A percentile compares a stretch with the other conserved stretches of the same genome.
These are phyloP conservation scores for Phanerodontia chrysosporium DNA, from an alignment of 768 basidiomycete species.

Conservation along the genomic window DNA sequence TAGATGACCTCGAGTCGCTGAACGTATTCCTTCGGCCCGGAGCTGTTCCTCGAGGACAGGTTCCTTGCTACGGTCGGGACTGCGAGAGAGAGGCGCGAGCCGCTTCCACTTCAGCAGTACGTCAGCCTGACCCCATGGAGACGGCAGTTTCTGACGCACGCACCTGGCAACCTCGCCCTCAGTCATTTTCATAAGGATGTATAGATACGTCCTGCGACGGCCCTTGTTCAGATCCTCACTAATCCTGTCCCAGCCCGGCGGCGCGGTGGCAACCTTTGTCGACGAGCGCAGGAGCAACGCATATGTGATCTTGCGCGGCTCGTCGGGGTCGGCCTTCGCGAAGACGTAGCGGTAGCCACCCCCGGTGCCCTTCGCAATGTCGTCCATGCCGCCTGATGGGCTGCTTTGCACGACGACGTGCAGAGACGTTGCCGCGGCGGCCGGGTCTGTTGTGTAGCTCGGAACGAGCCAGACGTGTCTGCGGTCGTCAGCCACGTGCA, in stretches of 20 bases:
- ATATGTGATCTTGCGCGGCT: background rate
- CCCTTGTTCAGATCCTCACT: slow-evolving; percentile 4
- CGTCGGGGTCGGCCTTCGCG: background rate
- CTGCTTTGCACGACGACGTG: slow-evolving; percentile 1
- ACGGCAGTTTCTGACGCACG: too few relatives aligned
- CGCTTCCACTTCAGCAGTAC: too few relatives aligned
- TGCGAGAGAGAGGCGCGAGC: background rate
- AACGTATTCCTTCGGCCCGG: background rate
- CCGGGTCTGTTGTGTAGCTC: background rate
- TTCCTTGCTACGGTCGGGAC: background rate
- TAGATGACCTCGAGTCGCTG: slow-evolving; percentile 2
- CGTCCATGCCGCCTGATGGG: slow-evolving; percentile 2
- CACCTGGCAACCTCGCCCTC: background rate
- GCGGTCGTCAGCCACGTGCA: too few relatives aligned
- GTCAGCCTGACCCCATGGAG: too few relatives aligned
- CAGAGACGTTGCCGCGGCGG: slow-evolving; percentile 4
- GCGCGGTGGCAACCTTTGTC: background rate
- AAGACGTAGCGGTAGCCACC: slow-evolving; percentile 6
- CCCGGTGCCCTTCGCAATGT: slow-evolving; percentile 6
- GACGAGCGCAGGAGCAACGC: background rate
- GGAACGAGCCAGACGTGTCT: slow-evolving; percentile 11
- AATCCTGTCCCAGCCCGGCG: slow-evolving; percentile 5
- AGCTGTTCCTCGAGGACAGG: background rate
- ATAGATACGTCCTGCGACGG: background rate
- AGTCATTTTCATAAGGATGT: slow-evolving; percentile 3